These are phyloP conservation scores for Spathaspora girioi DNA, from an alignment of 805 yeast species.

Conservation along the genomic window DNA sequence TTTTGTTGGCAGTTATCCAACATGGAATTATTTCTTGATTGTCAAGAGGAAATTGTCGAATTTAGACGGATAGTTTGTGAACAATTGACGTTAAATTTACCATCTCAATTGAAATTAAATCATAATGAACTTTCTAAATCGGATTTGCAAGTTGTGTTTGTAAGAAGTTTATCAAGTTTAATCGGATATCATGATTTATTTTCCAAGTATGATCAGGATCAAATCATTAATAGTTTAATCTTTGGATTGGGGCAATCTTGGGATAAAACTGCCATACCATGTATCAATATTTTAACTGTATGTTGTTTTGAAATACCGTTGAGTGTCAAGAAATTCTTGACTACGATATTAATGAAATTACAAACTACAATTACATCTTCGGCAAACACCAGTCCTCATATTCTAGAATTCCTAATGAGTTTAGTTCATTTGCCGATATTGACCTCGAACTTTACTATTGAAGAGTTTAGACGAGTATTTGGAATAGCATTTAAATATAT, in stretches of 20 bases:
- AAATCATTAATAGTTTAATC: conserved; percentile 55
- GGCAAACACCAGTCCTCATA: conserved; percentile 65
- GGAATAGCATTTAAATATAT: conserved; percentile 80
- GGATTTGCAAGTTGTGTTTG: conserved; percentile 63
- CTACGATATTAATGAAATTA: conserved; percentile 66
- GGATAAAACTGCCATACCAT: conserved; percentile 76
- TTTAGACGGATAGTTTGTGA: conserved; percentile 52
- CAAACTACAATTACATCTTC: conserved; percentile 68
- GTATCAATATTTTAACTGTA: conserved; percentile 69
- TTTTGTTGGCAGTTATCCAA: conserved; percentile 69
- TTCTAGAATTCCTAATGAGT: conserved; percentile 69
- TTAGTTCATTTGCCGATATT: conserved; percentile 63
- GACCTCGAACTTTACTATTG: conserved; percentile 68
- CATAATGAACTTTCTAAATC: conserved; percentile 46
- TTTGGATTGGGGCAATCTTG: conserved; percentile 59
- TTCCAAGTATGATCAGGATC: conserved; percentile 58
- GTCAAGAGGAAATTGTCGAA: conserved; percentile 31
- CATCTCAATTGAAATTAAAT: conserved; percentile 29
- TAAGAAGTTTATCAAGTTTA: conserved; percentile 59
- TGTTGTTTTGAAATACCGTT: conserved; percentile 80
- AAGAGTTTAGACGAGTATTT: conserved; percentile 75
- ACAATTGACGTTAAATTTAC: conserved; percentile 52
- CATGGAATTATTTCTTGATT: conserved; percentile 45
- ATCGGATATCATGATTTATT: conserved; percentile 57
- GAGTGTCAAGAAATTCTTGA: conserved; percentile 63